Conservation (phyloP, 306 rosid genomes). For the Dryas drummondii region DNA sequence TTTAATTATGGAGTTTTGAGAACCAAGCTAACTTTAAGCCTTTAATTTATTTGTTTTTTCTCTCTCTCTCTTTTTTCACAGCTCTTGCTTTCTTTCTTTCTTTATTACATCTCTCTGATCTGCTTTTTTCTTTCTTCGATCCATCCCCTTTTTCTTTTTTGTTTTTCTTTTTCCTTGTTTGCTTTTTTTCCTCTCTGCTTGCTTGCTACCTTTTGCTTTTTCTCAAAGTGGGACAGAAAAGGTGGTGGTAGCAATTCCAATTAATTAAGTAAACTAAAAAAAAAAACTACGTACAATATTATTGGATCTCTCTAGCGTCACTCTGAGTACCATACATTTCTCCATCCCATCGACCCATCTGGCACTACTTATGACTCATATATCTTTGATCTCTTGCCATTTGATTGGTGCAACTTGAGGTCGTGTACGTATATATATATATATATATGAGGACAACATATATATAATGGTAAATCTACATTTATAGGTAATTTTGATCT, state of each 20-base stretch:
- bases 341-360: constrained; percentile 36
- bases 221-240: constrained; percentile 90
- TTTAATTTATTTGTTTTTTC: constrained; percentile 44
- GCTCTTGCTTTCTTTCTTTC: constrained; percentile 1
- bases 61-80: constrained; percentile 30
- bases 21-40: constrained; percentile 14
- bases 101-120: constrained; percentile 20
- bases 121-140: constrained; percentile 44
- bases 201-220: constrained; percentile 48
- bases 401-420: too few species aligned
- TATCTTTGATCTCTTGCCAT: neutral
- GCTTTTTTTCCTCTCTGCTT: constrained; percentile 48
- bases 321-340: constrained; percentile 34
- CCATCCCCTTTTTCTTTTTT: constrained; percentile 43
- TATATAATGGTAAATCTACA: neutral
- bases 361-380: neutral
- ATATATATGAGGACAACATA: neutral
- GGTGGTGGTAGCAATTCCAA: constrained; percentile 54
- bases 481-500: neutral
- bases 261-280: constrained; percentile 49
- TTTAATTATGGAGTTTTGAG: constrained; percentile 72
- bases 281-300: neutral
- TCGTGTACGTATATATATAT: neutral
- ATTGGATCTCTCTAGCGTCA: constrained; percentile 30
- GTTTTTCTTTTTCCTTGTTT: constrained; percentile 37